Evolutionary conservation across 1,284 basidiomycete genomes (phyloP).

Genomic region (Ceratobasidium sp.): DNA sequence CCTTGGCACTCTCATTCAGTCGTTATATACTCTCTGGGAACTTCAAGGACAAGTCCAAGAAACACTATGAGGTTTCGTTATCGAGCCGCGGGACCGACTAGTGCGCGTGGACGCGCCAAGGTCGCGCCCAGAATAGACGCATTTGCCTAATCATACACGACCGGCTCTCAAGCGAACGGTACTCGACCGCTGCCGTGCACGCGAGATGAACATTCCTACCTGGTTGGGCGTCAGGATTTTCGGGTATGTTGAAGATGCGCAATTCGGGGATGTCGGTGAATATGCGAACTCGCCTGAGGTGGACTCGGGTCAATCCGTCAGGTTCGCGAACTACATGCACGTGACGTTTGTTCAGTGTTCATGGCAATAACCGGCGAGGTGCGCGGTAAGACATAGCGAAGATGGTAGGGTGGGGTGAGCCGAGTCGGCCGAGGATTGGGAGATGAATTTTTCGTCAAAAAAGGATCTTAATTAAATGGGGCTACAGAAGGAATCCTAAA

Average conservation of each 20-base stretch:
- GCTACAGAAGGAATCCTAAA: background rate
- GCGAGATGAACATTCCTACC: no score
- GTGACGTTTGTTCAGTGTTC: background rate
- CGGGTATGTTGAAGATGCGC: background rate
- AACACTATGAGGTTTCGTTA: background rate
- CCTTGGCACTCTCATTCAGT: background rate
- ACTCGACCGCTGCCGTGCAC: background rate
- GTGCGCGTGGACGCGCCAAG: background rate
- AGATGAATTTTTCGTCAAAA: background rate
- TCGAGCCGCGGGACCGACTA: background rate
- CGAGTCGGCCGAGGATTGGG: background rate
- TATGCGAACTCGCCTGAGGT: slow-evolving; percentile 10
- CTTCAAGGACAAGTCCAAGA: no score
- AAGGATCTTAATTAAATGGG: background rate
- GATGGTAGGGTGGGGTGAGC: background rate
- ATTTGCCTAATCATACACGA: background rate
- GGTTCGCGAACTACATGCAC: background rate
- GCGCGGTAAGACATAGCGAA: background rate
- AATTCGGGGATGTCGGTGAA: background rate
- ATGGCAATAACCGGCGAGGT: background rate
- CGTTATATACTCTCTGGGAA: background rate
- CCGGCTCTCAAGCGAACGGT: slow-evolving; percentile 21
- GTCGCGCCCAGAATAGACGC: background rate
- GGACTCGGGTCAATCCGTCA: background rate
- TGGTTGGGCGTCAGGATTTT: background rate